These are phyloP conservation scores for Guillardia theta DNA, from an alignment of 78 protist species.

Conservation along the genomic window DNA sequence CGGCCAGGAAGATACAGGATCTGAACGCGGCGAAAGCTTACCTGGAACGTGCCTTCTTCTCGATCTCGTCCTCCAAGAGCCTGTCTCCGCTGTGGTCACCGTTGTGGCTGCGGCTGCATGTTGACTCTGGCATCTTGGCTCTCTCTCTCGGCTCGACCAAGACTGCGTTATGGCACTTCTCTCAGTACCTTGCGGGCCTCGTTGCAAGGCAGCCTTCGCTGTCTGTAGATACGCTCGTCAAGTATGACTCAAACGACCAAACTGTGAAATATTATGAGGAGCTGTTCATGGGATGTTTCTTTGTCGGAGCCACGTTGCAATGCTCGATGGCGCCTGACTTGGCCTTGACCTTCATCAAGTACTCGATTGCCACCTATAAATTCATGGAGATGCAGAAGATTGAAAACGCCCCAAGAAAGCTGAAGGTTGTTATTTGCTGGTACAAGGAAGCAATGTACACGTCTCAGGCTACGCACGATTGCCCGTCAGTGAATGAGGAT, in stretches of 20 bases:
- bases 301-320: not conserved
- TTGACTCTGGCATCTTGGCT: not conserved
- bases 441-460: too few species aligned
- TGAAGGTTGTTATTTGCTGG: too few species aligned
- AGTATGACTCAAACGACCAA: too few species aligned
- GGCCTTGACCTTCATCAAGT: not conserved
- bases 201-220: not conserved
- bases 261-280: not conserved
- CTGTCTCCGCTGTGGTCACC: conserved; percentile 22
- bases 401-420: too few species aligned
- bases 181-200: not conserved
- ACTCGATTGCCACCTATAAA: too few species aligned
- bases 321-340: not conserved
- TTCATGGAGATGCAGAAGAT: too few species aligned
- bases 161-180: not conserved
- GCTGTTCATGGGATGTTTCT: not conserved
- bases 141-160: not conserved
- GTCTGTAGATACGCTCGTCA: not conserved
- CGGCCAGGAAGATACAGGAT: not conserved
- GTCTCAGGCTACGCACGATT: too few species aligned
- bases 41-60: not conserved
- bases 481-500: too few species aligned
- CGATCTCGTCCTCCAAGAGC: not conserved
- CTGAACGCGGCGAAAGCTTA: not conserved
- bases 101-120: conserved; percentile 7